Conservation (phyloP, 441 rosid species). For the Kokia cookei region DNA sequence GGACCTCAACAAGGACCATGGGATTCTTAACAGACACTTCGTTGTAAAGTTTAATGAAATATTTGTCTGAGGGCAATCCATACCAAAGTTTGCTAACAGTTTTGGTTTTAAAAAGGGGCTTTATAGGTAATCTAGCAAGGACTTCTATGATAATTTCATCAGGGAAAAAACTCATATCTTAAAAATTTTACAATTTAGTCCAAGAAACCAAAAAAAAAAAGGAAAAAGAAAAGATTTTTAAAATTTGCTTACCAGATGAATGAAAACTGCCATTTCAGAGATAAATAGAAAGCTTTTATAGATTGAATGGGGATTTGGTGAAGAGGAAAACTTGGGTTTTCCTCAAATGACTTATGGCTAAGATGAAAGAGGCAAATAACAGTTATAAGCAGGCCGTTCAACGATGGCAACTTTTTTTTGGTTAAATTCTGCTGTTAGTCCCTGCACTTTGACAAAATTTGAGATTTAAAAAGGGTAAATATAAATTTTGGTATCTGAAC, state of each 20-base stretch:
- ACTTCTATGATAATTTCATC: slow-evolving; percentile 66
- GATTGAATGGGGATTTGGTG: neutral
- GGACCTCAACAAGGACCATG: slow-evolving; percentile 53
- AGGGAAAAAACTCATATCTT: slow-evolving; percentile 42
- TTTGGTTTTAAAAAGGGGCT: slow-evolving; percentile 56
- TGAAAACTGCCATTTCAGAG: neutral
- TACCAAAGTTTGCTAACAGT: slow-evolving; percentile 75
- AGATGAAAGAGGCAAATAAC: too few species aligned
- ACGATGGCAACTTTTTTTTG: too few species aligned
- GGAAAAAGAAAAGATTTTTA: neutral
- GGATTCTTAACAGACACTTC: slow-evolving; percentile 45
- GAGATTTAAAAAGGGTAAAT: too few species aligned
- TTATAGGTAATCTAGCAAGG: slow-evolving; percentile 72
- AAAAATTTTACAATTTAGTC: slow-evolving; percentile 19
- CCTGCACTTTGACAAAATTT: too few species aligned
- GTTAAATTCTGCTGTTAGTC: too few species aligned
- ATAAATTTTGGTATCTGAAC: too few species aligned
- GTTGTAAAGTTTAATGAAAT: slow-evolving; percentile 49
- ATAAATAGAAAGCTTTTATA: neutral
- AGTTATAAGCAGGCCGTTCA: too few species aligned
- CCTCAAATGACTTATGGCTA: too few species aligned
- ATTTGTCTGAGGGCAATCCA: slow-evolving; percentile 47
- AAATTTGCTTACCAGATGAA: slow-evolving; percentile 26
- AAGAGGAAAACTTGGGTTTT: neutral
- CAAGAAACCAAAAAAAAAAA: neutral